These are phyloP conservation scores for Termitomyces eurrhizus DNA, from an alignment of 768 basidiomycete genomes.

Conservation along the genomic window DNA sequence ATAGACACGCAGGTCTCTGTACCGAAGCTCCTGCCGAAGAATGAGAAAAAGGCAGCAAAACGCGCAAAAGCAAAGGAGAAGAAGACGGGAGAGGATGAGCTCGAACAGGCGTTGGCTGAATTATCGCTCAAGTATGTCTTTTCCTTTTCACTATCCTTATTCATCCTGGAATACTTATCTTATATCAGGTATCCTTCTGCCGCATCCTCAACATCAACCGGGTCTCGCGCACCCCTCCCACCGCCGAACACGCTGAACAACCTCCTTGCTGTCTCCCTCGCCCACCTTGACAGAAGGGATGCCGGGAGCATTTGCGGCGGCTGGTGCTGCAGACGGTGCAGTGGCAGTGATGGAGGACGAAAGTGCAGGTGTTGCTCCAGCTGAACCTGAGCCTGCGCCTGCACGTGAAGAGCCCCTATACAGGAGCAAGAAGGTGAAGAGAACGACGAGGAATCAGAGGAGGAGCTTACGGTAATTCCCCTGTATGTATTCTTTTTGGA, in stretches of 20 bases:
- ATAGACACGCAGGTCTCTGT: slow-evolving; percentile 12
- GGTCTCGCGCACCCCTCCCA: slow-evolving; percentile 19
- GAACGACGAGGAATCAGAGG: slow-evolving; percentile 33
- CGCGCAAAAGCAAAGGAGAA: slow-evolving; percentile 64
- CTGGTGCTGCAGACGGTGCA: neutral
- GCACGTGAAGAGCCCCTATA: neutral
- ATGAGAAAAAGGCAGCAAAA: slow-evolving; percentile 58
- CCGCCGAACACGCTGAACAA: slow-evolving; percentile 29
- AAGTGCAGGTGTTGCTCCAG: slow-evolving; percentile 10
- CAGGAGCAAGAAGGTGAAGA: slow-evolving; percentile 17
- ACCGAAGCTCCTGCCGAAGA: slow-evolving; percentile 22
- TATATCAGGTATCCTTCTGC: slow-evolving; percentile 48
- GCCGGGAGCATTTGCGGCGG: slow-evolving; percentile 30
- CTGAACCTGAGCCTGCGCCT: neutral
- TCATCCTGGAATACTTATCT: neutral
- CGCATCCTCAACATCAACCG: slow-evolving; percentile 23
- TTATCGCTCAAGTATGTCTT: slow-evolving; percentile 66
- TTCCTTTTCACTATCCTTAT: neutral
- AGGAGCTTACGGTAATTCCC: neutral
- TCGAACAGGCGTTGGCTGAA: slow-evolving; percentile 83
- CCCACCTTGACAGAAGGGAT: slow-evolving; percentile 66
- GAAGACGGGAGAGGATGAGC: slow-evolving; percentile 67
- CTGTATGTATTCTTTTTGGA: neutral
- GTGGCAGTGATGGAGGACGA: slow-evolving; percentile 25
- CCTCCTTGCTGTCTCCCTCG: slow-evolving; percentile 74